A percentile compares a stretch with the other conserved stretches of the same genome.
Conservation (phyloP, 2,329 filamentous ascomycete genomes). For the Xylariomycetidae sp. region DNA sequence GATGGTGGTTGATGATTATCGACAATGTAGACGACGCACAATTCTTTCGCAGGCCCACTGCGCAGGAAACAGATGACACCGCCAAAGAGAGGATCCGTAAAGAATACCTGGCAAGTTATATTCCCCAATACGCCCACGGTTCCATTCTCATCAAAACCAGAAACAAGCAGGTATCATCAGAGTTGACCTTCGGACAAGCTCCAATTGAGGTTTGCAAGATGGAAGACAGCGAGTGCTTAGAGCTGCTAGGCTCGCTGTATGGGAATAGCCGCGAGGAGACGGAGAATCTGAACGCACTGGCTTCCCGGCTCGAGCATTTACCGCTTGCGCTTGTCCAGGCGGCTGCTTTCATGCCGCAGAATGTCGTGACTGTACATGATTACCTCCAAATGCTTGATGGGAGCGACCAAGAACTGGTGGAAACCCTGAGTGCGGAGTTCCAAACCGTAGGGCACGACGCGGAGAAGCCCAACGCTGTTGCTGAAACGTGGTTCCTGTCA, state of each 20-base stretch:
- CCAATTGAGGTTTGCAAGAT: constrained; percentile 24
- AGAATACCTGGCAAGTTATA: constrained; percentile 12
- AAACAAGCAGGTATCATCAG: constrained; percentile 24
- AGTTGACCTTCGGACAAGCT: constrained; percentile 14
- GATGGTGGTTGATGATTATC: constrained; percentile 14
- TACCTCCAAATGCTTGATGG: constrained; percentile 25
- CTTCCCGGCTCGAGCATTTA: constrained; percentile 22
- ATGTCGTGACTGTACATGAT: constrained; percentile 12
- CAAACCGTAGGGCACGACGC: constrained; percentile 24
- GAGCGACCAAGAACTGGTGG: constrained; percentile 14
- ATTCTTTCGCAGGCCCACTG: constrained; percentile 5
- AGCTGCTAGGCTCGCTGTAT: constrained; percentile 18
- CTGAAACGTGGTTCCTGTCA: constrained; percentile 28
- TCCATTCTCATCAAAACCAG: constrained; percentile 28
- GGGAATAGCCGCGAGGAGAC: not conserved
- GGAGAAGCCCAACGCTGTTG: constrained; percentile 19
- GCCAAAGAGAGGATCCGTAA: not conserved
- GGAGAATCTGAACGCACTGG: constrained; percentile 10
- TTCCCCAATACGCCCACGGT: constrained; percentile 27
- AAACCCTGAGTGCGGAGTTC: constrained; percentile 25
- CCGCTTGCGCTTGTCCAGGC: constrained; percentile 31
- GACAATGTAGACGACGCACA: constrained; percentile 15
- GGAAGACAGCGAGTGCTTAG: constrained; percentile 17
- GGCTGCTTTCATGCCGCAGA: constrained; percentile 29
- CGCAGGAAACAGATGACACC: not conserved